phyloP scores from a whole-genome alignment of 768 basidiomycete genomes.

The Leccinum subgranulosum region DNA sequence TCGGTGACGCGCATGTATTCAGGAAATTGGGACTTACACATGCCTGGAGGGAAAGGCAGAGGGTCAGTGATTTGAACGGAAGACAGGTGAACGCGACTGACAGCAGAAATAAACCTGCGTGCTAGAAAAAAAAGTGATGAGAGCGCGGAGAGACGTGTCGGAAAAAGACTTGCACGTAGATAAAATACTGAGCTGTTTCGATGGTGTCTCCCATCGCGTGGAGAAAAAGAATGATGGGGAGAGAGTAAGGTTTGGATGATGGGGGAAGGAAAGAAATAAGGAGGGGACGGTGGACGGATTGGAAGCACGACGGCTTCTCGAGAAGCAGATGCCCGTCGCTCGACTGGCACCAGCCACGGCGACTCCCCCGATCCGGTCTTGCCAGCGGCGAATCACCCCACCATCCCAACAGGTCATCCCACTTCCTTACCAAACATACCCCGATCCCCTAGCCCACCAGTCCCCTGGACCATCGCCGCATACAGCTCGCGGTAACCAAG shows the following conservation, averaged over 20 bases:
- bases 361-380: constrained; percentile 30
- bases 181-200: constrained; percentile 67
- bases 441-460: background rate
- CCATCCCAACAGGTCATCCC: constrained; percentile 13
- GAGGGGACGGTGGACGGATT: constrained; percentile 20
- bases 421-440: constrained; percentile 6
- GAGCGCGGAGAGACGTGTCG: background rate
- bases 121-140: constrained; percentile 26
- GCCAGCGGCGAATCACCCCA: constrained; percentile 23
- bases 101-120: constrained; percentile 84
- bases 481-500: background rate
- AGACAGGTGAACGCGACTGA: constrained; percentile 40
- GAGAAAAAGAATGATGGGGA: constrained; percentile 17
- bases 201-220: constrained; percentile 42
- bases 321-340: constrained; percentile 26
- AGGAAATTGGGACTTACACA: constrained; percentile 49
- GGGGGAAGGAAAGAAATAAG: constrained; percentile 26
- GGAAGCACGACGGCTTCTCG: constrained; percentile 29
- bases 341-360: constrained; percentile 21
- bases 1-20: constrained; percentile 17
- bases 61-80: constrained; percentile 27
- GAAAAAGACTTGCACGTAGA: constrained; percentile 54
- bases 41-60: constrained; percentile 45
- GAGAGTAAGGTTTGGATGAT: constrained; percentile 7
- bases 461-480: background rate